These are phyloP conservation scores for Penicillium coffeae DNA, from an alignment of 495 filamentous ascomycete species.

Conservation along the genomic window DNA sequence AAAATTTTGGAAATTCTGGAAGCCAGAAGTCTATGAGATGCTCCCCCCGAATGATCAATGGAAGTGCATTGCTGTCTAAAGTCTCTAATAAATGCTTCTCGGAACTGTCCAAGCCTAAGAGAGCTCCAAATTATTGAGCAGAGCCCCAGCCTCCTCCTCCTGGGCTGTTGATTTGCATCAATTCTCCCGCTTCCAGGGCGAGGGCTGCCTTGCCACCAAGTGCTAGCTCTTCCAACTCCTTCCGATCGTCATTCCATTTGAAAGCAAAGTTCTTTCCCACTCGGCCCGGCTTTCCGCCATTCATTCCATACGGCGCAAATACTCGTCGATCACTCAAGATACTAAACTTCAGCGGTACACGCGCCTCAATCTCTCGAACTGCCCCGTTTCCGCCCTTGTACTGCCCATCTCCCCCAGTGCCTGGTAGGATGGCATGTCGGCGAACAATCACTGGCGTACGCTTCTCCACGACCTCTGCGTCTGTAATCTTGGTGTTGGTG, in stretches of 20 bases:
- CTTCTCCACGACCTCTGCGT: conserved; percentile 4
- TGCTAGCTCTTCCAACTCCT: conserved; percentile 11
- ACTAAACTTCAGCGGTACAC: background rate
- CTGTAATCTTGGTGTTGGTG: conserved; percentile 2
- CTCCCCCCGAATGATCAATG: background rate
- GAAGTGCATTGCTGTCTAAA: too few species aligned
- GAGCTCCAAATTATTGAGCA: background rate
- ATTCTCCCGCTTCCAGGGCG: conserved; percentile 15
- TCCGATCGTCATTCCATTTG: conserved; percentile 20
- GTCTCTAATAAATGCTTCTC: too few species aligned
- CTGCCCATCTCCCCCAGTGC: background rate
- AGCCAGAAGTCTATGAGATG: background rate
- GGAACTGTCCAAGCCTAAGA: too few species aligned
- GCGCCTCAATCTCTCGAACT: conserved; percentile 1
- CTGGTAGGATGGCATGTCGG: conserved; percentile 1
- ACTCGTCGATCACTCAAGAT: conserved; percentile 2
- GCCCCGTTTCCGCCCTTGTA: conserved; percentile 1
- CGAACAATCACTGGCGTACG: conserved; percentile 1
- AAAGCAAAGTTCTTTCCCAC: conserved; percentile 12
- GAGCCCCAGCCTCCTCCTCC: conserved; percentile 16
- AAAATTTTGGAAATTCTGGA: conserved; percentile 1
- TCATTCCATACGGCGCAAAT: conserved; percentile 1
- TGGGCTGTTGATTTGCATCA: conserved; percentile 19
- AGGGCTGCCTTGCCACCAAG: conserved; percentile 17
- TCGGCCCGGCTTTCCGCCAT: background rate